phyloP scores from a whole-genome alignment of 2,329 filamentous ascomycete species.

The Neonectria coccinea region DNA sequence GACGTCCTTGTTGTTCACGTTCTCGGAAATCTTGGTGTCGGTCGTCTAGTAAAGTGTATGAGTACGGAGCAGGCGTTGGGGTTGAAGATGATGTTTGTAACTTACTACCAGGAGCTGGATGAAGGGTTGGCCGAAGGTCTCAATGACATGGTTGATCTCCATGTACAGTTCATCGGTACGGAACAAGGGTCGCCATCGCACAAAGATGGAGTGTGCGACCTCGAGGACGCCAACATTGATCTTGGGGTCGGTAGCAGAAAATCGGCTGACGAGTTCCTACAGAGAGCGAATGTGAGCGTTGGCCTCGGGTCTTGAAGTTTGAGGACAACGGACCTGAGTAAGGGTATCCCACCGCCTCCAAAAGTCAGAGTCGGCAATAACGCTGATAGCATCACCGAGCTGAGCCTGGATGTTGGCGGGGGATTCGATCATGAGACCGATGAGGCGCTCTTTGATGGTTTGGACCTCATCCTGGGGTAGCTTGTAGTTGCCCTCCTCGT shows the following conservation, averaged over 20 bases:
- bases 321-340: constrained; percentile 72
- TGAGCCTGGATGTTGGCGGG: constrained; percentile 90
- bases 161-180: constrained; percentile 91
- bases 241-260: constrained; percentile 83
- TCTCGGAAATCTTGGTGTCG: constrained; percentile 78
- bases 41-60: constrained; percentile 63
- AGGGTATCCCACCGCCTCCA: constrained; percentile 97
- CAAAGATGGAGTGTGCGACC: constrained; percentile 98
- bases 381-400: constrained; percentile 94
- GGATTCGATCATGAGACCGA: constrained; percentile 95
- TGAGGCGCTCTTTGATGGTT: constrained; percentile 94
- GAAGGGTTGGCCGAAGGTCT: constrained; percentile 86
- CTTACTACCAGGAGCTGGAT: constrained; percentile 80
- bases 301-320: too few relatives aligned
- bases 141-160: constrained; percentile 96
- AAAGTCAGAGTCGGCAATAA: constrained; percentile 98
- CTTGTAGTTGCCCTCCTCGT: constrained; percentile 95
- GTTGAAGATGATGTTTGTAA: constrained; percentile 9
- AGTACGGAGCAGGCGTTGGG: constrained; percentile 16
- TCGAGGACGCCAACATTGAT: constrained; percentile 95
- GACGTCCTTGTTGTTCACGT: constrained; percentile 78
- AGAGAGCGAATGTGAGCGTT: constrained; percentile 25
- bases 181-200: constrained; percentile 93
- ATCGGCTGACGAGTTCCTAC: constrained; percentile 86
- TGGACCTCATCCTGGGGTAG: constrained; percentile 83